Base-by-base conservation (phyloP, 495 filamentous ascomycete species). In the Amniculicola lignicola region DNA sequence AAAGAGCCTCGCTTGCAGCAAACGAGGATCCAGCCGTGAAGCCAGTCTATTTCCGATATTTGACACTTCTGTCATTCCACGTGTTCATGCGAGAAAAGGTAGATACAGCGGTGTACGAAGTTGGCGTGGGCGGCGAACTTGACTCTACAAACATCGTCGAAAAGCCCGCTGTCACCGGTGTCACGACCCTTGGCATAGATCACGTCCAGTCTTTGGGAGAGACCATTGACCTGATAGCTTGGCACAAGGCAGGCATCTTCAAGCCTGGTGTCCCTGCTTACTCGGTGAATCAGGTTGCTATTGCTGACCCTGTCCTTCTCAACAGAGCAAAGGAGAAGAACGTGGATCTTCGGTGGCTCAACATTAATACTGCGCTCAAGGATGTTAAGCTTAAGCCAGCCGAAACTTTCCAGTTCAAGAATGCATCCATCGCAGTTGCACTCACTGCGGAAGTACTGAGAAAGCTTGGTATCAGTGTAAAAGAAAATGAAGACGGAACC, bases 21-120 rank as follows among this genome's bases (percentile, higher is more conserved):
- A 1, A 29, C 38, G 22, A 42, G 1, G 33, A 42, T 16, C 18
- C 41, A 3, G 18, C 4, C 5, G 25, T 12, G 4, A 16, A 27
- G 24, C 84, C 84, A 3, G 78, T 80, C 23, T 86, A 79, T 51
- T 77, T 85, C 43, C 79, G 81, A 49, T 55, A 75, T n/a, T 52
- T 44, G 4, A 40, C 59, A 9, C 54, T 67, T 4, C 23, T 65
- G 16, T 38, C 64, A 4, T 51, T 65, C 42, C 64, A 67, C 35
- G 31, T 46, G 33, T 67, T 68, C 45, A 48, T 63, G 7, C 21
- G 48, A n/a, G 59, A 62, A 46, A 14, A 41, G 0, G 59, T 67
- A 11, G 63, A 66, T 25, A 59, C 53, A n/a, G 58, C 63, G 6
- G 48, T 67, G n/a, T 31, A 39, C 16, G 65, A 67, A 50, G 58